Conservation (phyloP, 23 red algal genomes). For the Gracilaria gracilis region DNA sequence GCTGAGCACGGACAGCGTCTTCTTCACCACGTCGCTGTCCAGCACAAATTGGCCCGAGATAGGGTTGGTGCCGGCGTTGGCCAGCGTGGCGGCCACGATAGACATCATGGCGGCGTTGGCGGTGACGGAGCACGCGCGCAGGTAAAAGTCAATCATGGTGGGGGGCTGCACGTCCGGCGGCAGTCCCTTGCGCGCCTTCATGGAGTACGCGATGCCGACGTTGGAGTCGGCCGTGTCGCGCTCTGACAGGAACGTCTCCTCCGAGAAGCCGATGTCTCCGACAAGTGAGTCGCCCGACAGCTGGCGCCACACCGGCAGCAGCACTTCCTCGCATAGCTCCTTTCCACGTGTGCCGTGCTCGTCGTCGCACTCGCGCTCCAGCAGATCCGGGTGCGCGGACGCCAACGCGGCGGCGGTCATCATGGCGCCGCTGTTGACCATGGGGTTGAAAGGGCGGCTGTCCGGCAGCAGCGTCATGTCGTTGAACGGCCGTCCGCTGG, state of each 20-base stretch:
- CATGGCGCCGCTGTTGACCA: conserved; percentile 69
- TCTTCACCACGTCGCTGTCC: conserved; percentile 50
- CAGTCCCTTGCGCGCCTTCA: conserved; percentile 52
- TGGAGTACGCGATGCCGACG: conserved; percentile 27
- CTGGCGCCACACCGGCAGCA: conserved; percentile 39
- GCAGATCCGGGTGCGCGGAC: conserved; percentile 37
- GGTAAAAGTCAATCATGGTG: no score
- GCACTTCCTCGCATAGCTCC: conserved; percentile 37
- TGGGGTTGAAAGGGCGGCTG: conserved; percentile 52
- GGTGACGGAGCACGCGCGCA: no score
- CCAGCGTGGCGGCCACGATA: conserved; percentile 58
- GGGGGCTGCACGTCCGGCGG: no score
- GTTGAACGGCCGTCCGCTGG: conserved; percentile 52
- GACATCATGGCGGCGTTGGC: conserved; percentile 45
- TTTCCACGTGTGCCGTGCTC: conserved; percentile 7
- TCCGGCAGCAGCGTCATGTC: conserved; percentile 45
- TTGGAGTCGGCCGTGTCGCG: conserved; percentile 41
- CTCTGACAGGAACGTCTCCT: conserved; percentile 59
- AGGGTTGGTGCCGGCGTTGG: conserved; percentile 55
- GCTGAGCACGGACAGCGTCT: conserved; percentile 52
- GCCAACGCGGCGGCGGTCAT: conserved; percentile 55
- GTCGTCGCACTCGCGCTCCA: conserved; percentile 14
- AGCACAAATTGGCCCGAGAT: conserved; percentile 44
- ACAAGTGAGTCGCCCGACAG: conserved; percentile 38
- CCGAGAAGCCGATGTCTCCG: conserved; percentile 37